Conservation (phyloP, 345 rosid species). For the Anastatica hierochuntica region DNA sequence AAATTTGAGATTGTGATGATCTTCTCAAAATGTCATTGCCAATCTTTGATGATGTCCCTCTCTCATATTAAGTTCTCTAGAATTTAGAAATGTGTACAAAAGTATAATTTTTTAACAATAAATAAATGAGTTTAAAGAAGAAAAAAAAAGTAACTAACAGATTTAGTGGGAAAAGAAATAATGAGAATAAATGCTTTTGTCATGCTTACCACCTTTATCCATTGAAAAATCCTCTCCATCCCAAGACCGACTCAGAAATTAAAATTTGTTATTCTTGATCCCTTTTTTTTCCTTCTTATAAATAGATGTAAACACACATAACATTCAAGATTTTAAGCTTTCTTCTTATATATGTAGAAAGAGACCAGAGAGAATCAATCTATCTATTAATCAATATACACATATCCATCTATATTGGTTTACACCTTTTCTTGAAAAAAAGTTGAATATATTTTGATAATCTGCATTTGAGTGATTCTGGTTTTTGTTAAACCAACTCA, state of each 20-base stretch:
- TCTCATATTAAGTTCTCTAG: neutral
- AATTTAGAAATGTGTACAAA: neutral
- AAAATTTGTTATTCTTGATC: neutral
- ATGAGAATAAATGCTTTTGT: slow-evolving; percentile 21
- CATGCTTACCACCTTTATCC: slow-evolving; percentile 26
- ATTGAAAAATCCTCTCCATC: slow-evolving; percentile 14
- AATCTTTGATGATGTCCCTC: neutral
- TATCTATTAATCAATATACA: no score
- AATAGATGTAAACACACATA: slow-evolving; percentile 7
- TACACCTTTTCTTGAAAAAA: neutral
- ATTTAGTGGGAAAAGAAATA: slow-evolving; percentile 13
- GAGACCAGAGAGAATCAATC: slow-evolving; percentile 12
- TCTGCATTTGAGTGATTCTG: slow-evolving; percentile 13
- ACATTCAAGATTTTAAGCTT: neutral
- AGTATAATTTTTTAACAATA: neutral
- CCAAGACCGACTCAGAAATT: slow-evolving; percentile 9
- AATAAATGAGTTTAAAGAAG: no score
- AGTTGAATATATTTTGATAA: neutral
- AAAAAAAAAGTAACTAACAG: neutral
- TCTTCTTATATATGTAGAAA: neutral
- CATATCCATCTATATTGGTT: neutral
- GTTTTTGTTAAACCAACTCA: slow-evolving; percentile 7
- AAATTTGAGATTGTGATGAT: no score
- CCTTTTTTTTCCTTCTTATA: slow-evolving; percentile 16
- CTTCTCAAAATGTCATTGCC: neutral